These are phyloP conservation scores for Clavaria fumosa DNA, from an alignment of 768 basidiomycete genomes.

Conservation along the genomic window DNA sequence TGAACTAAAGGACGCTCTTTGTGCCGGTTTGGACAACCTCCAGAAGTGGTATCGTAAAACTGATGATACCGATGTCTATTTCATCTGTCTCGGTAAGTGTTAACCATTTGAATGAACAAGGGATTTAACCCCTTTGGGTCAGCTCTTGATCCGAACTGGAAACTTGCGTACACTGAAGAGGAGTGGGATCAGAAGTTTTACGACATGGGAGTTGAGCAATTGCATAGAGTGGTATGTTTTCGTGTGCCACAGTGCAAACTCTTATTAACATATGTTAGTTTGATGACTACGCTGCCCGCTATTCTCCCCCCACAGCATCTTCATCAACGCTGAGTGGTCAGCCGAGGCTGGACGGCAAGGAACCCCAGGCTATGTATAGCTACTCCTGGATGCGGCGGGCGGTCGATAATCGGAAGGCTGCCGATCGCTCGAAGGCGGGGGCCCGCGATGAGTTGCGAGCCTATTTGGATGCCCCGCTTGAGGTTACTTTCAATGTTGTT, in stretches of 20 bases:
- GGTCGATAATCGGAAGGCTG: slow-evolving; percentile 5
- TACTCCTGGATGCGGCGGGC: slow-evolving; percentile 8
- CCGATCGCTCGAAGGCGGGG: background rate
- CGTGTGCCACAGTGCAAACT: background rate
- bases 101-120: too few species aligned
- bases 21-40: slow-evolving; percentile 6
- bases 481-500: slow-evolving; percentile 9
- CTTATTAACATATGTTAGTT: background rate
- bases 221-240: background rate
- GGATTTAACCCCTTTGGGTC: background rate
- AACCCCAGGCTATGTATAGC: slow-evolving; percentile 3
- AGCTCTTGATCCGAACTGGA: slow-evolving; percentile 9
- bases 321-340: background rate
- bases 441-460: slow-evolving; percentile 7
- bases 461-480: slow-evolving; percentile 9
- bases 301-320: too few species aligned
- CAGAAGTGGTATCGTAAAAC: too few species aligned
- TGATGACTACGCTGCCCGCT: slow-evolving; percentile 1
- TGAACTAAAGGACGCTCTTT: slow-evolving; percentile 5
- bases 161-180: slow-evolving; percentile 8
- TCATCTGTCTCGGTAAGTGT: slow-evolving; percentile 9
- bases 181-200: slow-evolving; percentile 7
- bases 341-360: background rate
- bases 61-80: slow-evolving; percentile 9
- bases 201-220: background rate